A percentile compares a stretch with the other conserved stretches of the same genome.
Conservation (phyloP, 345 rosid species). For the Ailanthus altissimus region DNA sequence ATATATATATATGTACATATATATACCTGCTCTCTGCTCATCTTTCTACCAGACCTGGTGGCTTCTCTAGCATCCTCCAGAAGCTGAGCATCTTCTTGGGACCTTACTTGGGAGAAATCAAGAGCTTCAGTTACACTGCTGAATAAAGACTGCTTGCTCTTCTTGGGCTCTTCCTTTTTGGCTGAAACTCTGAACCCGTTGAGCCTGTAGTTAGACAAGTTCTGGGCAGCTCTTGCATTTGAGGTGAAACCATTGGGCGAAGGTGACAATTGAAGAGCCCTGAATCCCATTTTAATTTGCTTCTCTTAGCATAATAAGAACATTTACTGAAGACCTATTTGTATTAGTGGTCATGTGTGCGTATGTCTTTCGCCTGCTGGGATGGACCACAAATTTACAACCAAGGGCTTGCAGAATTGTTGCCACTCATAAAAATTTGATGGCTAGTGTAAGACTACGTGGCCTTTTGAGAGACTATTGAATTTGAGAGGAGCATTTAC, state of each 20-base stretch:
- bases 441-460: constrained; percentile 43
- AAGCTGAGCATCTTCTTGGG: constrained; percentile 75
- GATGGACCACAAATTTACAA: constrained; percentile 13
- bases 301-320: background rate
- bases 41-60: constrained; percentile 65
- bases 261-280: constrained; percentile 41
- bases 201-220: constrained; percentile 25
- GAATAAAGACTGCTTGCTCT: constrained; percentile 63
- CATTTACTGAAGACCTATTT: background rate
- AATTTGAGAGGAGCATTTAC: constrained; percentile 19
- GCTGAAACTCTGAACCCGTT: constrained; percentile 35
- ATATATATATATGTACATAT: background rate
- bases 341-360: background rate
- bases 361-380: background rate
- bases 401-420: background rate
- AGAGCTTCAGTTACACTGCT: constrained; percentile 72
- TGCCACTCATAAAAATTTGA: constrained; percentile 28
- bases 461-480: constrained; percentile 25
- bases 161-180: constrained; percentile 40
- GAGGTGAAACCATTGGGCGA: constrained; percentile 35
- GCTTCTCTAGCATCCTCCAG: constrained; percentile 69
- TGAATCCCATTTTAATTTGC: constrained; percentile 36
- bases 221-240: constrained; percentile 18
- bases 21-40: constrained; percentile 73
- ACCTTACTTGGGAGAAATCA: constrained; percentile 80